Percentiles rank a stretch among this genome's conserved stretches.
Evolutionary conservation across 2,329 filamentous ascomycete genomes (phyloP).

Genomic region (Fusarium nodosum): DNA sequence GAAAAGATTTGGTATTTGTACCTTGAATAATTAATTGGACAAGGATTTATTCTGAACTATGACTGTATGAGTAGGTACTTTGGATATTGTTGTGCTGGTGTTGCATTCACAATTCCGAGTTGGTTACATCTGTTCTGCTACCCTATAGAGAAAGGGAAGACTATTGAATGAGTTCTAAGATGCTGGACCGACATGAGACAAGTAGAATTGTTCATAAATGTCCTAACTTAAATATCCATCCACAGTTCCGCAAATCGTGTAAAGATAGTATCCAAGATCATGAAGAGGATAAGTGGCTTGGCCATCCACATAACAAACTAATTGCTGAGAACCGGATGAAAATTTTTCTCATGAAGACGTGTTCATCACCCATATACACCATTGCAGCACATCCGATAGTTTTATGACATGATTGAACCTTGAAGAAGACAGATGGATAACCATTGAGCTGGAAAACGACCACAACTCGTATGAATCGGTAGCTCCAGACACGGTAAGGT

Average conservation of each 20-base stretch:
- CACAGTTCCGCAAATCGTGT: too few relatives aligned
- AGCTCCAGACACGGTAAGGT: not conserved
- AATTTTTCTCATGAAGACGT: not conserved
- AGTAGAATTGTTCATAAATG: not conserved
- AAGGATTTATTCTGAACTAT: not conserved
- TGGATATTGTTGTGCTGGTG: not conserved
- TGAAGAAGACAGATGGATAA: not conserved
- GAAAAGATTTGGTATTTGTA: slow-evolving; percentile 6
- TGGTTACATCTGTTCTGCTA: not conserved
- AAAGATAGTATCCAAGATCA: too few relatives aligned
- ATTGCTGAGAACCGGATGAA: not conserved
- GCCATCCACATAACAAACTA: not conserved
- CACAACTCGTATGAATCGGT: not conserved
- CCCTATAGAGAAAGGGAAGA: slow-evolving; percentile 4
- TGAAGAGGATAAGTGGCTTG: not conserved
- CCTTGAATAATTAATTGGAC: slow-evolving; percentile 6
- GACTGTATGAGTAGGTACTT: not conserved
- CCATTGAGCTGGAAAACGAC: not conserved
- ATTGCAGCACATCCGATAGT: too few relatives aligned
- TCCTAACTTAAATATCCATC: too few relatives aligned
- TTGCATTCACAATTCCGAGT: not conserved
- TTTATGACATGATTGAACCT: not conserved
- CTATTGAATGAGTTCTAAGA: not conserved
- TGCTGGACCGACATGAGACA: not conserved
- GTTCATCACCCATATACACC: not conserved